Conservation (phyloP, 768 basidiomycete genomes). For the Podaxis rugospora region DNA sequence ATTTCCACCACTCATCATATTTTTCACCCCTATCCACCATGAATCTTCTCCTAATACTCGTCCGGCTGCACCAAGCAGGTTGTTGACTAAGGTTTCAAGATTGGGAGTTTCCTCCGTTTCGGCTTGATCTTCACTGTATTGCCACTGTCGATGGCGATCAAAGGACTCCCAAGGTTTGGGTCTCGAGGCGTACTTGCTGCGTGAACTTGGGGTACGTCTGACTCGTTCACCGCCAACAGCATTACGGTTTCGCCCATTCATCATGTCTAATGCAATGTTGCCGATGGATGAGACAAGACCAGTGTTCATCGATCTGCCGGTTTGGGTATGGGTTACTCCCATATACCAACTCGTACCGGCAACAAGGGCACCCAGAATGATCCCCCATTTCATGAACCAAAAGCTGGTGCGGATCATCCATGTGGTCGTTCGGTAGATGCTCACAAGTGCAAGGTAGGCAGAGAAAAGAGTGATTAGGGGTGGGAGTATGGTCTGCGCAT, state of each 20-base stretch:
- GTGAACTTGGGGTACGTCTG: slow-evolving; percentile 17
- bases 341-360: slow-evolving; percentile 47
- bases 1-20: background rate
- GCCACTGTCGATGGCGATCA: slow-evolving; percentile 56
- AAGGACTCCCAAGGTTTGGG: slow-evolving; percentile 68
- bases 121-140: slow-evolving; percentile 29
- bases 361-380: slow-evolving; percentile 49
- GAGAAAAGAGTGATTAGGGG: slow-evolving; percentile 69
- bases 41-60: slow-evolving; percentile 18
- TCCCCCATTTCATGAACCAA: slow-evolving; percentile 78
- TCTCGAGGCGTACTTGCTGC: slow-evolving; percentile 1
- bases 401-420: slow-evolving; percentile 66
- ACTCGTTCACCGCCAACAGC: slow-evolving; percentile 20
- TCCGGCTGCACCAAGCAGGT: slow-evolving; percentile 32
- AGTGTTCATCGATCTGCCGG: background rate
- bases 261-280: slow-evolving; percentile 14
- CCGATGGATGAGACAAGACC: background rate
- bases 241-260: slow-evolving; percentile 34
- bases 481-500: slow-evolving; percentile 63
- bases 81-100: slow-evolving; percentile 40
- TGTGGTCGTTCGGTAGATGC: slow-evolving; percentile 72
- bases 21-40: slow-evolving; percentile 1
- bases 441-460: slow-evolving; percentile 73
- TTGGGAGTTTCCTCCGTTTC: slow-evolving; percentile 20
- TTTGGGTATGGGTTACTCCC: background rate